Percentiles rank a stretch among this genome's conserved stretches.
phyloP scores from a whole-genome alignment of 2,329 filamentous ascomycete genomes.

The Ophiostoma fasciatum region DNA sequence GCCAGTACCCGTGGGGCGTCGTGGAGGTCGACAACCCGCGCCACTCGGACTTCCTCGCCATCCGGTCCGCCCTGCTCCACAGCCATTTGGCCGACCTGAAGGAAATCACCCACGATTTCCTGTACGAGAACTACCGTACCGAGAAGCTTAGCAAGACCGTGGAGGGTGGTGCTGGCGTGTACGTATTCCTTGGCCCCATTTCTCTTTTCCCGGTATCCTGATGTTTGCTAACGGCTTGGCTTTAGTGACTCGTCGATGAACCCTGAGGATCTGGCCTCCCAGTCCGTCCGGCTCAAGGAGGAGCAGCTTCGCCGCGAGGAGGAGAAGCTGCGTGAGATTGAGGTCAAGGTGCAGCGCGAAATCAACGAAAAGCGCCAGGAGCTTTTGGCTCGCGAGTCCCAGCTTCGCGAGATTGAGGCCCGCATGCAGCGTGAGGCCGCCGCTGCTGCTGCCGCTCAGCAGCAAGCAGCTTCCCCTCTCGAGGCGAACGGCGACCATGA shows the following conservation, averaged over 20 bases:
- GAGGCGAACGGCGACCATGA: conserved; percentile 43
- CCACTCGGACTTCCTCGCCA: conserved; percentile 96
- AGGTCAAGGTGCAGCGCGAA: conserved; percentile 98
- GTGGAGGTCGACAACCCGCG: conserved; percentile 98
- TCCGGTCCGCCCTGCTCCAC: conserved; percentile 90
- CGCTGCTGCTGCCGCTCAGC: conserved; percentile 29
- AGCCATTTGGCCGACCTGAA: conserved; percentile 96
- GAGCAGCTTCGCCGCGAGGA: conserved; percentile 98
- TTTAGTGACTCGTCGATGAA: conserved; percentile 89
- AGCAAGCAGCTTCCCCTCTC: conserved; percentile 16
- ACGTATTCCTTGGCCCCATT: too few species aligned
- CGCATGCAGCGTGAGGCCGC: conserved; percentile 83
- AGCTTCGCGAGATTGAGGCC: conserved; percentile 96
- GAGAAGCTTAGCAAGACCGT: conserved; percentile 99
- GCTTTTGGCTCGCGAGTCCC: conserved; percentile 89
- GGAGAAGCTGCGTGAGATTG: conserved; percentile 98
- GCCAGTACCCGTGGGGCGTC: conserved; percentile 98
- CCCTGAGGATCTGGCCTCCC: conserved; percentile 89
- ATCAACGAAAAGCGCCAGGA: conserved; percentile 99
- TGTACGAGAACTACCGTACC: conserved; percentile 99
- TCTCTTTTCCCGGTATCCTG: too few species aligned
- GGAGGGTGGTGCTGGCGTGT: conserved; percentile 77
- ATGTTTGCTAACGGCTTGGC: too few species aligned
- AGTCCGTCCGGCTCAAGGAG: conserved; percentile 98
- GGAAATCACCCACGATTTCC: conserved; percentile 99